These are phyloP conservation scores for Erodium chrysanthum DNA, from an alignment of 441 rosid species.

Conservation along the genomic window DNA sequence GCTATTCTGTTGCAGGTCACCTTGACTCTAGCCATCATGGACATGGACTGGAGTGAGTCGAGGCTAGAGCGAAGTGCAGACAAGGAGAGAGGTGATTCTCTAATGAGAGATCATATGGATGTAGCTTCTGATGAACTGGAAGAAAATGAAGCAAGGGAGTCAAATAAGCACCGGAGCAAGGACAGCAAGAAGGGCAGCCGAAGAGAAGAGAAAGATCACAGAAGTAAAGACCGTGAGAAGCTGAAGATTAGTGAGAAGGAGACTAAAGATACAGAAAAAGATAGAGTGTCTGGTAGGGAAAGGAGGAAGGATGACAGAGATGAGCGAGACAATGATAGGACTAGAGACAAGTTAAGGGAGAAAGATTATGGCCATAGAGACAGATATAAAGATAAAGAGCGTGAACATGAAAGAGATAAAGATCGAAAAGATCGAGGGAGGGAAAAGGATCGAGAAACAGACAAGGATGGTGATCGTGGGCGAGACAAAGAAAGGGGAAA, in stretches of 20 bases:
- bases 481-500: constrained; percentile 19
- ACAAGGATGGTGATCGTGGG: constrained; percentile 17
- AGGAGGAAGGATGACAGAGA: constrained; percentile 26
- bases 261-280: constrained; percentile 21
- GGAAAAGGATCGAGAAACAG: constrained; percentile 34
- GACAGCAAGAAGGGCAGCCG: constrained; percentile 23
- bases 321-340: constrained; percentile 36
- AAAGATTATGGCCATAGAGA: constrained; percentile 27
- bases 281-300: constrained; percentile 20
- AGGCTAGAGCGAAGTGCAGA: background rate
- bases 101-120: no score
- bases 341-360: constrained; percentile 30
- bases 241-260: constrained; percentile 24
- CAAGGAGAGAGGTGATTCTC: background rate
- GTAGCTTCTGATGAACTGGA: constrained; percentile 23
- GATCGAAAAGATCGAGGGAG: constrained; percentile 37
- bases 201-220: constrained; percentile 32
- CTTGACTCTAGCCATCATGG: no score
- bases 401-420: constrained; percentile 33
- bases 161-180: constrained; percentile 34
- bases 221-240: constrained; percentile 37
- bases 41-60: background rate
- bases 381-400: constrained; percentile 25
- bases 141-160: constrained; percentile 20
- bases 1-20: no score